Evolutionary conservation across 202 grass and related monocot species (phyloP).

Genomic region (Hordeum pubiflorum): DNA sequence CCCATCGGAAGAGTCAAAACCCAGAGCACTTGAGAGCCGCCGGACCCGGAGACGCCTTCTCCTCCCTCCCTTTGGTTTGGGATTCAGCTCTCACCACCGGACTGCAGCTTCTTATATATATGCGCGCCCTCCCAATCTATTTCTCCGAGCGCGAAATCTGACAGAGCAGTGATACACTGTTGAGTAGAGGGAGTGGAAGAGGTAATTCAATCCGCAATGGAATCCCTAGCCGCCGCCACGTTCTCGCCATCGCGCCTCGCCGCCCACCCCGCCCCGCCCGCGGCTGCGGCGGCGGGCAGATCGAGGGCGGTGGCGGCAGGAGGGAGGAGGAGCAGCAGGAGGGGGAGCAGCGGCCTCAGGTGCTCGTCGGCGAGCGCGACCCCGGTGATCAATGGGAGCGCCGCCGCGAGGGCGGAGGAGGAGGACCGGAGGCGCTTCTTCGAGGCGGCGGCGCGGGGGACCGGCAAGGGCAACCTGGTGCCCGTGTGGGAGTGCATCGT

Average conservation of each 20-base stretch:
- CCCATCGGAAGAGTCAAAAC: constrained; percentile 7
- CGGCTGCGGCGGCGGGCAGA: neutral
- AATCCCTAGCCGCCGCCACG: constrained; percentile 34
- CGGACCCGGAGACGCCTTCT: neutral
- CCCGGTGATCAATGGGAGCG: constrained; percentile 23
- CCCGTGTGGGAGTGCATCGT: constrained; percentile 76
- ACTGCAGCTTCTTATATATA: neutral
- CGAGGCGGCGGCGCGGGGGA: constrained; percentile 49
- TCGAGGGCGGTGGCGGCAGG: neutral
- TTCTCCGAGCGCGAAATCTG: constrained; percentile 9
- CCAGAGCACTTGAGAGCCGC: neutral
- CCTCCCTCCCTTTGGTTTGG: too few relatives aligned
- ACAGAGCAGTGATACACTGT: neutral
- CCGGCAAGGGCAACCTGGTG: constrained; percentile 58
- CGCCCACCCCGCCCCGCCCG: neutral
- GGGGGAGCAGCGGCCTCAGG: neutral
- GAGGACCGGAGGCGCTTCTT: constrained; percentile 50
- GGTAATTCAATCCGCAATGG: constrained; percentile 18
- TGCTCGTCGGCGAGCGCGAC: constrained; percentile 16
- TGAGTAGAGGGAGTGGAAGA: neutral
- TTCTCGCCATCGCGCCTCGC: constrained; percentile 33
- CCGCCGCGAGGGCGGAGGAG: constrained; percentile 27
- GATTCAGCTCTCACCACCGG: neutral
- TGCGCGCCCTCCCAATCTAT: neutral
- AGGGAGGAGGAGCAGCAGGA: neutral